Conservation (phyloP, 78 protist genomes). For the Protostelium mycophagum region DNA sequence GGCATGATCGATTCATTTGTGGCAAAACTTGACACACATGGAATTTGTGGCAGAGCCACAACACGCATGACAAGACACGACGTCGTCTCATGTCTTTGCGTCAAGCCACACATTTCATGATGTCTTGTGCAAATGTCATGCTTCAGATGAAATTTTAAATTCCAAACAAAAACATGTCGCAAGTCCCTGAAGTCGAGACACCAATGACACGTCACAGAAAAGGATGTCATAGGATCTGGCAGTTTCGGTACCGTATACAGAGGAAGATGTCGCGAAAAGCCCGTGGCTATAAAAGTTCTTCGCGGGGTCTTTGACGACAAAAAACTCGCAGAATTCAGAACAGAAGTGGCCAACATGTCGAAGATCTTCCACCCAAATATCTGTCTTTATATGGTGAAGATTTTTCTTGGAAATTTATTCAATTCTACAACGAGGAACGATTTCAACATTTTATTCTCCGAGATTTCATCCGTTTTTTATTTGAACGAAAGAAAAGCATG, state of each 20-base stretch:
- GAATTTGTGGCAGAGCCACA: too few relatives aligned
- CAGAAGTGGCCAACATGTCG: slow-evolving; percentile 55
- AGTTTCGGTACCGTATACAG: slow-evolving; percentile 64
- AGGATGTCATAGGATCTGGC: slow-evolving; percentile 60
- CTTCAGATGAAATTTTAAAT: too few relatives aligned
- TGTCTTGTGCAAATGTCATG: too few relatives aligned
- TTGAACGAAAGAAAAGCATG: too few relatives aligned
- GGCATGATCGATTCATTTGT: too few relatives aligned
- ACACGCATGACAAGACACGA: too few relatives aligned
- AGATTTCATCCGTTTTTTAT: background rate
- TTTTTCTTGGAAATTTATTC: slow-evolving; percentile 62
- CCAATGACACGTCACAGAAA: background rate
- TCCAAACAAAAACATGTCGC: too few relatives aligned
- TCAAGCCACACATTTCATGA: too few relatives aligned
- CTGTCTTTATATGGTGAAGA: slow-evolving; percentile 57
- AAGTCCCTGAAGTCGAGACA: too few relatives aligned
- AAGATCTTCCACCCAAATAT: slow-evolving; percentile 68
- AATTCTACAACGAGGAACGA: slow-evolving; percentile 23
- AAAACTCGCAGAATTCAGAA: slow-evolving; percentile 58
- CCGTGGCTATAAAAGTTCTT: slow-evolving; percentile 66
- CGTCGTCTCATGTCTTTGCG: too few relatives aligned
- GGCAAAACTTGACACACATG: too few relatives aligned
- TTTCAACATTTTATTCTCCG: background rate
- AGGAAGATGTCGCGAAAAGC: slow-evolving; percentile 66
- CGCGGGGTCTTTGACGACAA: slow-evolving; percentile 35